These are phyloP conservation scores for Alternaria consortialis DNA, from an alignment of 2,329 filamentous ascomycete species.

Conservation along the genomic window DNA sequence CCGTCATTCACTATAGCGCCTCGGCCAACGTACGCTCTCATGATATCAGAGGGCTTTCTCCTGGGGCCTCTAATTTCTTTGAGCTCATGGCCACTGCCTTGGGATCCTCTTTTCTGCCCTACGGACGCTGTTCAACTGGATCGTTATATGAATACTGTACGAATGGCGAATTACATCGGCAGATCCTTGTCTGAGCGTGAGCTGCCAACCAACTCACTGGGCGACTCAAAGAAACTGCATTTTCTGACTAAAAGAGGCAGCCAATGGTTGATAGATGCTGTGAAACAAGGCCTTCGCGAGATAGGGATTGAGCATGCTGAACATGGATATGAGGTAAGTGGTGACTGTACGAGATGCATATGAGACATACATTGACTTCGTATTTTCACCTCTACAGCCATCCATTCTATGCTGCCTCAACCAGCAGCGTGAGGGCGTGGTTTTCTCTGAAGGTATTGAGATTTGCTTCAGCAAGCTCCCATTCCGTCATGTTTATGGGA, in stretches of 20 bases:
- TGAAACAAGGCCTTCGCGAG: constrained; percentile 32
- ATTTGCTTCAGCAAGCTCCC: constrained; percentile 40
- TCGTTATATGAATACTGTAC: constrained; percentile 22
- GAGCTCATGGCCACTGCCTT: constrained; percentile 37
- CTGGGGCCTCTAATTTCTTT: constrained; percentile 30
- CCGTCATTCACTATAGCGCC: constrained; percentile 2
- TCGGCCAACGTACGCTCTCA: constrained; percentile 20
- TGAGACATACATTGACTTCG: too few relatives aligned
- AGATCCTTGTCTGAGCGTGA: constrained; percentile 15
- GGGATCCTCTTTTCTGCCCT: constrained; percentile 37
- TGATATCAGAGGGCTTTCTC: constrained; percentile 32
- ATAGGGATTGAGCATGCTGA: constrained; percentile 36
- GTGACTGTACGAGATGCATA: too few relatives aligned
- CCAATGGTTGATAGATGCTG: constrained; percentile 37
- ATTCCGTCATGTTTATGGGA: constrained; percentile 36
- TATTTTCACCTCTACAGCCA: background rate
- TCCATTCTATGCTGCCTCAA: constrained; percentile 34
- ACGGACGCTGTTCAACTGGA: constrained; percentile 29
- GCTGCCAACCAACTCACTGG: constrained; percentile 27
- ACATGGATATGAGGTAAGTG: constrained; percentile 10
- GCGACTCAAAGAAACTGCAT: constrained; percentile 35
- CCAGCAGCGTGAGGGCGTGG: constrained; percentile 32
- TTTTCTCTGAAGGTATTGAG: constrained; percentile 30
- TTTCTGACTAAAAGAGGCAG: constrained; percentile 37
- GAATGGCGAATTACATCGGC: background rate